Evolutionary conservation across 2,329 filamentous ascomycete genomes (phyloP), one percentile per base, ranked within the genome.

Genomic region (Fusarium temperatum): DNA sequence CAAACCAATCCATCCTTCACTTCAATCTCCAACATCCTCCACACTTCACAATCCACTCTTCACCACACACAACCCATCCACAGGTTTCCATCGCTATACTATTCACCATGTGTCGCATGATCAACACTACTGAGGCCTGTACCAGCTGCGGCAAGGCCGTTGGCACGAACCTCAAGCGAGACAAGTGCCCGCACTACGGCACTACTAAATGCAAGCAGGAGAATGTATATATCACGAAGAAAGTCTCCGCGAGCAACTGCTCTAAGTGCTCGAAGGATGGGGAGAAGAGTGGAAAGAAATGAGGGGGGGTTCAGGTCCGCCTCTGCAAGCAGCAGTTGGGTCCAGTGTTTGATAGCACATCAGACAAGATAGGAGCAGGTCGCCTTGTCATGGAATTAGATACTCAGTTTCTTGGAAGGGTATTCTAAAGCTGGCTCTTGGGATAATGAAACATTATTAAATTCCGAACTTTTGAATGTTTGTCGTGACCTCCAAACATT

Each of bases 381-480:
- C 26, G 0, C 10, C 10, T 17, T 38, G 1, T 17, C 7, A 38
- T 17, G 5, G 18, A 28, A 13, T 22, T 22, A 22, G 5, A 18
- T n/a, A 38, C 2, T 11, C 3, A 28, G 6, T 28, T n/a, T 2
- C 51, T 30, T 28, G 11, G 24, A 13, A n/a, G 10, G 1, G 13
- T 10, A 28, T 28, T 5, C 5, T n/a, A 17, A 2, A 22, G 32
- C 24, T 22, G 10, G 14, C 14, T 28, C 24, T 17, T n/a, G 4
- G 14, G 15, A 7, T 28, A 26, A 28, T 28, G 0, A 28, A 20
- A 8, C 4, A 11, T 3, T 4, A 24, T 51, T 20, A 11, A 51
- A 20, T 14, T 14, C 22, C 0, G 22, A 20, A 2, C 3, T 24
- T 0, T 51, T 9, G 0, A 14, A 24, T 0, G 3, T 32, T 14